A percentile compares a stretch with the other conserved stretches of the same genome.
These are phyloP conservation scores for Ophiostoma sp. DNA, from an alignment of 2,329 filamentous ascomycete species.

Conservation along the genomic window DNA sequence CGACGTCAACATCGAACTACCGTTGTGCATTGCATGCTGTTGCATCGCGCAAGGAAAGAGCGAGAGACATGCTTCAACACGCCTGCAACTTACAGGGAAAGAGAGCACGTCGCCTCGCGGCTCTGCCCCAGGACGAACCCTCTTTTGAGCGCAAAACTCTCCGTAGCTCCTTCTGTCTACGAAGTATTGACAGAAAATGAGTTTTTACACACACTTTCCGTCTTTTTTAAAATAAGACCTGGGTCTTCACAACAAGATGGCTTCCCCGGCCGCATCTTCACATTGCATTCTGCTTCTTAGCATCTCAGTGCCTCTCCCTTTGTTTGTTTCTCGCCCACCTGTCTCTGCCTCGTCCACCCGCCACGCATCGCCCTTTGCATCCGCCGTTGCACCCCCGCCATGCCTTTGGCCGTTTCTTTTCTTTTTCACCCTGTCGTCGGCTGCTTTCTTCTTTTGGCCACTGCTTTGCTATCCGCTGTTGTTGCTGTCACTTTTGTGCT, in stretches of 20 bases:
- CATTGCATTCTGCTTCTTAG: neutral
- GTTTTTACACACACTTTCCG: neutral
- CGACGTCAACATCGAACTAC: neutral
- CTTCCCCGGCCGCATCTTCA: neutral
- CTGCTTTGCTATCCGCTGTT: neutral
- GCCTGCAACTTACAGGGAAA: neutral
- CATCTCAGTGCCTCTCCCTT: conserved; percentile 14
- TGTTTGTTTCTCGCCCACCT: neutral
- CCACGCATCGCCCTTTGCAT: conserved; percentile 2
- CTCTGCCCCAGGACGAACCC: neutral
- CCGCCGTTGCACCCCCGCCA: neutral
- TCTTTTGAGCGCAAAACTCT: neutral
- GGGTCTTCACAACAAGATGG: neutral
- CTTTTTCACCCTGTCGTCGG: neutral
- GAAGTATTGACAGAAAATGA: neutral
- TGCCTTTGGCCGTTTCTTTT: conserved; percentile 1
- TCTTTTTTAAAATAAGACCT: conserved; percentile 2
- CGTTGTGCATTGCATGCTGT: neutral
- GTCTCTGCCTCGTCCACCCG: neutral
- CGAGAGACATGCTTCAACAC: neutral
- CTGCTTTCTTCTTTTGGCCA: neutral
- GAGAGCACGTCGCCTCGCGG: neutral
- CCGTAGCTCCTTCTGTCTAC: conserved; percentile 7
- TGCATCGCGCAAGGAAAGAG: neutral
- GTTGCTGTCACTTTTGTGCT: neutral